phyloP scores from a whole-genome alignment of 345 rosid genomes.

The Salix dunnii region DNA sequence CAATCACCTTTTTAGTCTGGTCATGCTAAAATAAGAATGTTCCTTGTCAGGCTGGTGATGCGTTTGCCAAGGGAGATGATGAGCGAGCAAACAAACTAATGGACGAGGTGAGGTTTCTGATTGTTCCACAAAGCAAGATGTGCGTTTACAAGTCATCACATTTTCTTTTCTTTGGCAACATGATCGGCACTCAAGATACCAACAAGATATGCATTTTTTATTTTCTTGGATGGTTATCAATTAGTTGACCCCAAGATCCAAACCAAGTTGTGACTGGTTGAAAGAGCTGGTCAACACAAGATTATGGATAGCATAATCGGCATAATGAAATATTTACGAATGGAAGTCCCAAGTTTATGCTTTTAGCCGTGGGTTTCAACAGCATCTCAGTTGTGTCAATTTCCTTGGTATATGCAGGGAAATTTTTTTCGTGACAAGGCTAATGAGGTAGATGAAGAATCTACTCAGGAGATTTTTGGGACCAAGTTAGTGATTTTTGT shows the following conservation, averaged over 20 bases:
- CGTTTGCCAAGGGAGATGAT: slow-evolving; percentile 40
- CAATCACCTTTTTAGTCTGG: not conserved
- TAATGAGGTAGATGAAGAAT: slow-evolving; percentile 54
- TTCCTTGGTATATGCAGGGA: slow-evolving; percentile 43
- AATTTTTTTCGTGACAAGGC: slow-evolving; percentile 42
- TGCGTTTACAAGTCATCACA: not conserved
- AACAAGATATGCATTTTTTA: not conserved
- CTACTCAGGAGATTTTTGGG: slow-evolving; percentile 43
- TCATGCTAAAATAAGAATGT: slow-evolving; percentile 1
- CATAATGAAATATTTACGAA: not conserved
- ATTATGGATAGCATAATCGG: not conserved
- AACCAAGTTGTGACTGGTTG: not conserved
- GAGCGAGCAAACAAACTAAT: slow-evolving; percentile 42
- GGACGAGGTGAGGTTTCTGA: slow-evolving; percentile 36
- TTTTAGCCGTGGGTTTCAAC: not conserved
- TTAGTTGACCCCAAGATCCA: not conserved
- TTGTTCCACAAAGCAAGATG: not conserved
- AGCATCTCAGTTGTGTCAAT: not conserved
- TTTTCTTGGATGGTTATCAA: not conserved
- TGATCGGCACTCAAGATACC: not conserved
- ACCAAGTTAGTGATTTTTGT: slow-evolving; percentile 35
- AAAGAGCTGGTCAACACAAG: not conserved
- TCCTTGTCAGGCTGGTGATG: slow-evolving; percentile 45
- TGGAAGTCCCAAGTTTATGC: not conserved
- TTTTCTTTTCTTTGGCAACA: not conserved